phyloP scores from a whole-genome alignment of 345 rosid species.

The Durio zibethinus region DNA sequence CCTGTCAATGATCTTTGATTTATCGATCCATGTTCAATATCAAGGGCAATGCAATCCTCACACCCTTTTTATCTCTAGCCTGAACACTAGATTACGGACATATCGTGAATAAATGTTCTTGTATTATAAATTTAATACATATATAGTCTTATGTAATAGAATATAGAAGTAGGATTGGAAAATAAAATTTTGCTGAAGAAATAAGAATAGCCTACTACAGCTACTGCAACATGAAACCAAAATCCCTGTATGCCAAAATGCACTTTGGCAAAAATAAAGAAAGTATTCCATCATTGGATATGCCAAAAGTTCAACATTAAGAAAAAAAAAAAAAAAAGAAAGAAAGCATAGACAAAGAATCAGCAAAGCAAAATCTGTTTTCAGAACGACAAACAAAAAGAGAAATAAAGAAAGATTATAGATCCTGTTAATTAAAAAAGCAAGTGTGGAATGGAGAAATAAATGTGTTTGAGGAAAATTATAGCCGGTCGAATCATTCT shows the following conservation, averaged over 20 bases:
- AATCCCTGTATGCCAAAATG: not conserved
- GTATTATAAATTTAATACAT: not conserved
- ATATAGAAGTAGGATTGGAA: not conserved
- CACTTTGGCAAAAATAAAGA: not conserved
- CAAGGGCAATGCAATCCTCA: not conserved
- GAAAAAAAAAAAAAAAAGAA: not conserved
- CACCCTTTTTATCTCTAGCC: not conserved
- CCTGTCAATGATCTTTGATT: constrained; percentile 15
- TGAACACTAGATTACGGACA: not conserved
- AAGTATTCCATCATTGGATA: too few species aligned
- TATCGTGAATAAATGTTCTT: not conserved
- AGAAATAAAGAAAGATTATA: too few species aligned
- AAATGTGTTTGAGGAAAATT: too few species aligned
- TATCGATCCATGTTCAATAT: not conserved
- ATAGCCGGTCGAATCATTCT: too few species aligned
- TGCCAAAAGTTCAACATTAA: too few species aligned
- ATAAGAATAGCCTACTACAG: not conserved
- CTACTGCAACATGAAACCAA: not conserved
- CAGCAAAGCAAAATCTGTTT: too few species aligned
- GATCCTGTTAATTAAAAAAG: too few species aligned
- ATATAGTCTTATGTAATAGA: too few species aligned
- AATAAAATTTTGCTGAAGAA: not conserved
- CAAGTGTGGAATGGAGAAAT: too few species aligned
- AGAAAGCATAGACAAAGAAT: not conserved
- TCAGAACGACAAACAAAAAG: too few species aligned